Evolutionary conservation across 2,329 filamentous ascomycete genomes (phyloP), one percentile per base, ranked within the genome.

Genomic region (Colletotrichum karsti): DNA sequence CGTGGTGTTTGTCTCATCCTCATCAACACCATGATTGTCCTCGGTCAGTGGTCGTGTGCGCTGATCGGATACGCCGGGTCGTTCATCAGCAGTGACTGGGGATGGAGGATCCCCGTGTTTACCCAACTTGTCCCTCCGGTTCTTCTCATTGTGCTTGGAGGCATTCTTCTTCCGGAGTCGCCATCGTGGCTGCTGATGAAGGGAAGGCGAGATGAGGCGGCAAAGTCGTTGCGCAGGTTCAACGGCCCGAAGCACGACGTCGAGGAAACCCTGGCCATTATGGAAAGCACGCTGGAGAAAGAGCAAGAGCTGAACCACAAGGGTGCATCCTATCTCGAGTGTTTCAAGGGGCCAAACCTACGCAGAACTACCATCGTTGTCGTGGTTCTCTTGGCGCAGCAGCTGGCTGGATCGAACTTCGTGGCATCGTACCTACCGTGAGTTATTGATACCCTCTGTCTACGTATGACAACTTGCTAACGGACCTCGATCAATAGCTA

Each of bases 311-410:
- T 82, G 63, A 80, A 76, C 1, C 6, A 59, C 10, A 75, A 77
- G 28, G 77, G 78, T 5, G 76, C 73, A 1, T 82, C 80, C 0
- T 88, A 87, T 66, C 18, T 77, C 13, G 85, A 88, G 63, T 87
- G 85, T 50, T 83, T 88, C 71, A 81, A 76, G 41, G 83, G 82
- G 0, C 77, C 80, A 18, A 85, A 86, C 65, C 72, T 81, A n/a
- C 79, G 84, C 9, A 81, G 86, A n/a, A 88, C 86, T 0, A 85
- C 87, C 71, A 87, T 88, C 28, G 81, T 85, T 4, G 80, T 82
- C 69, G 88, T 90, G 77, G 87, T 90, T 2, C 91, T 90, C 80
- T 84, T 87, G 2, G 89, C 89, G 2, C 90, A 92, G 73, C 90
- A 90, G 15, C 78, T 91, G 2, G 87, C 85, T 48, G 89, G 90